Evolutionary conservation across 2,329 filamentous ascomycete species (phyloP), one percentile per base, ranked within the genome.

Genomic region (Gnomoniopsis smithogilvyi): DNA sequence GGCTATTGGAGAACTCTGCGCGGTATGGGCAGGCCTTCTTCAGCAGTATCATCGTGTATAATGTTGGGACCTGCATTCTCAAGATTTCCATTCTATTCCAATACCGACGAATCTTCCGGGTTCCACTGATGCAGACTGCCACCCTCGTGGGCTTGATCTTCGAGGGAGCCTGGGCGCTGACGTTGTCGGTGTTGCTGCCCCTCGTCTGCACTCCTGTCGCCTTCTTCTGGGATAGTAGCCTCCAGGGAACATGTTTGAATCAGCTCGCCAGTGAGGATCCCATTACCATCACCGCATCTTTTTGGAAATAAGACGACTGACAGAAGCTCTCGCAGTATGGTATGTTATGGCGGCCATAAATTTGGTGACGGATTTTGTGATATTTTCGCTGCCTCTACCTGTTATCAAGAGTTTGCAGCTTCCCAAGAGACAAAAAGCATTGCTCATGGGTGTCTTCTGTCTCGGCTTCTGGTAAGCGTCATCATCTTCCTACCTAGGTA

Each of bases 41-140:
- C 58, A 26, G 61, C 34, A 65, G 67, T 17, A 68, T 73, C 26
- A 56, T 73, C 43, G 48, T 68, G n/a, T 74, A 73, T 64, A 71
- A 71, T 53, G 51, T 68, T 21, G 65, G 63, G 10, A 64, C 71
- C 14, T 64, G 64, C 51, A 51, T 69, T 8, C 69, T 71, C 60
- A 74, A 74, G 58, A 63, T 69, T 12, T 72, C 71, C 19, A 72
- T 74, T 56, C 60, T 73, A 8, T 61, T 74, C 10, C 71, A 73
- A 59, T 74, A 73, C 67, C 66, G 71, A 2, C 68, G 72, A 17
- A 69, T 74, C 19, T 74, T 74, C 54, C 59, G 65, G 14, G 62
- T 62, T 15, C 34, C 46, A 0, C 41, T 51, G n/a, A 69, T 70
- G 50, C 67, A 66, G 43, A 62, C 50, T 12, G 43, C 65, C 6